Base-by-base conservation (phyloP, 441 rosid genomes). In the Arabidopsis lyrata region DNA sequence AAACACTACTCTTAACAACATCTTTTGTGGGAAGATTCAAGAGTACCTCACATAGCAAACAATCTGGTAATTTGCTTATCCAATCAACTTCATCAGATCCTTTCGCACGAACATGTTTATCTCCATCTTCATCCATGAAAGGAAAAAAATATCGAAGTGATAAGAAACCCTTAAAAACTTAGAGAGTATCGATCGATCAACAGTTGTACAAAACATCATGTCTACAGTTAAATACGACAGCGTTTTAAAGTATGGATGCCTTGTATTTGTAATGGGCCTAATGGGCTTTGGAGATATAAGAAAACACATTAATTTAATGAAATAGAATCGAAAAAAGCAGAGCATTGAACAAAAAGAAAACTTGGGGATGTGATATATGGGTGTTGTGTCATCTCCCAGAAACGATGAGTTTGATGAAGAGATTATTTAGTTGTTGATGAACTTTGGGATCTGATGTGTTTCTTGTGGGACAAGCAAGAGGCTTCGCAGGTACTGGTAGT, bases 381-480 rank as follows among this genome's bases (percentile, higher is more conserved):
- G 27, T 24, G 27, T 24, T 47, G 71, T 6, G 71, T 54, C 47
- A 22, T 12, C 71, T 56, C 47, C 52, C 3, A 15, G 9, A 13
- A 73, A 13, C 0, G 65, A 64, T 34, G 60, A 47, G 2, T 47
- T 32, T 36, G 71, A 36, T 29, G 77, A 73, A 7, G 77, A 64
- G 50, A 59, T 36, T 11, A 48, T 55, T 13, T 45, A 57, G 48
- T 45, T 35, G 57, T 36, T 59, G 39, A 20, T 47, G 16, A 70
- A 4, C 38, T 24, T 60, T 50, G 60, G 41, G 10, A 15, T 14
- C 10, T 36, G 68, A 60, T 42, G 10, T 58, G 55, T 35, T 70
- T 83, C 84, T 15, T 81, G 70, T 22, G 88, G 77, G 3, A 85
- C 66, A 72, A 86, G 76, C 47, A 81, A 44, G 72, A 80, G 76